phyloP scores from a whole-genome alignment of 1,284 basidiomycete genomes.

The Golubevia sp. region DNA sequence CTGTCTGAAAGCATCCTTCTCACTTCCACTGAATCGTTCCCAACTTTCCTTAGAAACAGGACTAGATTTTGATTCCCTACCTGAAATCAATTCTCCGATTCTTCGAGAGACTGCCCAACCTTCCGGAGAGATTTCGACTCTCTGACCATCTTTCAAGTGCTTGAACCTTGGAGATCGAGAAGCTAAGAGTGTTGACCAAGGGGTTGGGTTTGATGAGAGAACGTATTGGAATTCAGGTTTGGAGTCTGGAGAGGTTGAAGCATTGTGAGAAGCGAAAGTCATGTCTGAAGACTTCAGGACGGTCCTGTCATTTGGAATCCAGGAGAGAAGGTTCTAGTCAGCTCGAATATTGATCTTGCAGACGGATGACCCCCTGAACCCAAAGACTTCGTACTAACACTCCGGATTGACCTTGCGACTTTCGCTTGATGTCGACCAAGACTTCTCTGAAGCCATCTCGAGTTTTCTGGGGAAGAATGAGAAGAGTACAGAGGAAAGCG shows the following conservation, averaged over 20 bases:
- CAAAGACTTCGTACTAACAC: conserved; percentile 5
- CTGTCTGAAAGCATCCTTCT: conserved; percentile 7
- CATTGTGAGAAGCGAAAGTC: conserved; percentile 15
- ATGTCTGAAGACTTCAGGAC: conserved; percentile 13
- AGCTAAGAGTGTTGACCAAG: conserved; percentile 68
- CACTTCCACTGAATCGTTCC: background rate
- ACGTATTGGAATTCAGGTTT: conserved; percentile 68
- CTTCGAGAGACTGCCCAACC: conserved; percentile 46
- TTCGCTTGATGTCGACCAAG: conserved; percentile 68
- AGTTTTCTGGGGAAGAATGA: conserved; percentile 35
- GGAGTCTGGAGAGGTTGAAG: background rate
- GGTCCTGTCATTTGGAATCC: conserved; percentile 6
- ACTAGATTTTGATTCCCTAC: conserved; percentile 18
- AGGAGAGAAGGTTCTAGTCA: background rate
- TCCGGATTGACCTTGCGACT: background rate
- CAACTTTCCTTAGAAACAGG: background rate
- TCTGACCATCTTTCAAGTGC: conserved; percentile 38
- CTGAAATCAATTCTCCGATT: conserved; percentile 47
- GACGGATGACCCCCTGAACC: too few relatives aligned
- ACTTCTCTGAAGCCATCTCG: conserved; percentile 83
- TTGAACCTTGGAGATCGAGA: conserved; percentile 39
- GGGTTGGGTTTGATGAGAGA: conserved; percentile 71
- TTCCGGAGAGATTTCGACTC: conserved; percentile 51
- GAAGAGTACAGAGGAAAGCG: too few relatives aligned
- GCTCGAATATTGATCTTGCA: too few relatives aligned